Conservation (phyloP, 495 filamentous ascomycete genomes). For the Pyronema omphalodes region DNA sequence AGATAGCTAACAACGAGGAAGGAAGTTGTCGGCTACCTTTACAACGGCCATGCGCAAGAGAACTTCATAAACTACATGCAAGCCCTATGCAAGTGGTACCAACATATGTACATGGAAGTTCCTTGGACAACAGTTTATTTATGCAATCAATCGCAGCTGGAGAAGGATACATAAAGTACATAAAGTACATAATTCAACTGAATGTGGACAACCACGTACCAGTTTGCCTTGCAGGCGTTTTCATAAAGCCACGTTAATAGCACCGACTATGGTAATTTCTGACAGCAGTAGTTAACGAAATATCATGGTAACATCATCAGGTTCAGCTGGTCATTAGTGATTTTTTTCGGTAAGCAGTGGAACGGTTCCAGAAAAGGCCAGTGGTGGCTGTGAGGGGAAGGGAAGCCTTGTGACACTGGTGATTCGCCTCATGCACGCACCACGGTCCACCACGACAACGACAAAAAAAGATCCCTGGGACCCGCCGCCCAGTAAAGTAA, state of each 20-base stretch:
- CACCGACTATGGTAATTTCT: not conserved
- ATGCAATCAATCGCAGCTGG: too few relatives aligned
- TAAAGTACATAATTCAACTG: not conserved
- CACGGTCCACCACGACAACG: too few relatives aligned
- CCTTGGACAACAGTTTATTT: too few relatives aligned
- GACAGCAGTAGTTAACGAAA: too few relatives aligned
- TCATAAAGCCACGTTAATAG: not conserved
- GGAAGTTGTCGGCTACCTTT: too few relatives aligned
- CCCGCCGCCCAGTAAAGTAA: too few relatives aligned
- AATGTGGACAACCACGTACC: not conserved
- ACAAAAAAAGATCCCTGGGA: not conserved
- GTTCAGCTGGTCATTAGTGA: too few relatives aligned
- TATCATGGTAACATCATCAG: too few relatives aligned
- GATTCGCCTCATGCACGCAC: not conserved
- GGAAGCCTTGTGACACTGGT: conserved; percentile 1
- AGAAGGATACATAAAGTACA: too few relatives aligned
- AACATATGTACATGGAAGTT: not conserved
- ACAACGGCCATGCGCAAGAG: not conserved
- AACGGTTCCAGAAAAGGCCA: too few relatives aligned
- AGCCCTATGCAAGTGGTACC: conserved; percentile 3
- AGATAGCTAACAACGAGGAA: not conserved
- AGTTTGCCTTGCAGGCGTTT: conserved; percentile 1
- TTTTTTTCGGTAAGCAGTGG: too few relatives aligned
- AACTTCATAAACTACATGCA: not conserved
- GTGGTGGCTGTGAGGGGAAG: conserved; percentile 1